phyloP scores from a whole-genome alignment of 495 filamentous ascomycete genomes.

The Sabuloglossum arenarium region DNA sequence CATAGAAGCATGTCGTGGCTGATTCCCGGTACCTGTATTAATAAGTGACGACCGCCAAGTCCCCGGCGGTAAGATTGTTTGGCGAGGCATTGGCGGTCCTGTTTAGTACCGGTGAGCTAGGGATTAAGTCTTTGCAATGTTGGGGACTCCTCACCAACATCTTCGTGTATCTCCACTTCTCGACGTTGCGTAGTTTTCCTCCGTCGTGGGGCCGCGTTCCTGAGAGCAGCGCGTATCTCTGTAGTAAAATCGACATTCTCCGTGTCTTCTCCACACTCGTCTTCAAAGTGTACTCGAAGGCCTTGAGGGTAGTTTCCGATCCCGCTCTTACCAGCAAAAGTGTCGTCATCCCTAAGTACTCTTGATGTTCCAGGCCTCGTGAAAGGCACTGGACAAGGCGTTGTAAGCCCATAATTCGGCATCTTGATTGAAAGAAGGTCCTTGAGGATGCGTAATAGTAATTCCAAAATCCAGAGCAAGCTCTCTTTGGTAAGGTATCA shows the following conservation, averaged over 20 bases:
- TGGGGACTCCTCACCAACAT: background rate
- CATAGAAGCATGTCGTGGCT: background rate
- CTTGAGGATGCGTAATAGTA: background rate
- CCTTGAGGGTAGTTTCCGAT: background rate
- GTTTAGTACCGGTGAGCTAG: background rate
- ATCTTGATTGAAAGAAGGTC: background rate
- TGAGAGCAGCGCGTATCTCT: conserved; percentile 1
- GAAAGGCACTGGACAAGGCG: background rate
- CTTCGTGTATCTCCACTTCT: background rate
- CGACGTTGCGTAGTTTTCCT: background rate
- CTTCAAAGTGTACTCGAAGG: background rate
- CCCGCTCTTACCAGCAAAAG: background rate
- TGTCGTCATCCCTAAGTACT: background rate
- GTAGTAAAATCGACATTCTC: conserved; percentile 1
- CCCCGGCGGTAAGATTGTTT: background rate
- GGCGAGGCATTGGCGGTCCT: background rate
- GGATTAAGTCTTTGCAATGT: background rate
- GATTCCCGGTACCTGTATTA: background rate
- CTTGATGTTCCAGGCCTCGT: background rate
- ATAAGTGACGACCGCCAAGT: background rate
- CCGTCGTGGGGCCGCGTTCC: background rate
- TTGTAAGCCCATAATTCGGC: background rate
- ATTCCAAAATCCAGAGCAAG: background rate
- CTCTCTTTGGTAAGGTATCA: background rate
- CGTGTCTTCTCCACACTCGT: background rate